Conservation (phyloP, 2,329 filamentous ascomycete species). For the Trichoderma lentiforme region DNA sequence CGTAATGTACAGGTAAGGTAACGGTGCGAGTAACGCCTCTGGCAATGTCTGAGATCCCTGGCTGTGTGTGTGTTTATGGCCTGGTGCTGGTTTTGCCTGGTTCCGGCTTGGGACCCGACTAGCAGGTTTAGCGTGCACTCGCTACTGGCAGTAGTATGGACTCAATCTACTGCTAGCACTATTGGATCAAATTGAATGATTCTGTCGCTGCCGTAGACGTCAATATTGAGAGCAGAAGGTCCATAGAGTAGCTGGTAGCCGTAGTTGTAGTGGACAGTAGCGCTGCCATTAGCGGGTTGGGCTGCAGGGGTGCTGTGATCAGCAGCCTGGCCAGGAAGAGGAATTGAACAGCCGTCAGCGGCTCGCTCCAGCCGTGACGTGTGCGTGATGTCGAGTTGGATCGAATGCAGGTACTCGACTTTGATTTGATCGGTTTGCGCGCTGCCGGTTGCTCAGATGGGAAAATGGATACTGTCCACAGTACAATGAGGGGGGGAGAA, state of each 20-base stretch:
- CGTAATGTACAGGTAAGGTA: not conserved
- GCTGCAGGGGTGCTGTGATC: conserved; percentile 10
- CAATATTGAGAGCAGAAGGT: no score
- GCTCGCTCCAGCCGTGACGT: conserved; percentile 2
- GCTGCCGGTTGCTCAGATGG: not conserved
- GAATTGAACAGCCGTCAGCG: not conserved
- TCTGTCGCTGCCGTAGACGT: not conserved
- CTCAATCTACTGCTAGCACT: not conserved
- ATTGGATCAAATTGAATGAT: no score
- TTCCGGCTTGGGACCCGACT: not conserved
- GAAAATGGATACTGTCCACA: not conserved
- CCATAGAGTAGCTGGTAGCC: no score
- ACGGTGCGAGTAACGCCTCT: not conserved
- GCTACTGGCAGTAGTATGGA: not conserved
- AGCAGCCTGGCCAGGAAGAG: conserved; percentile 1
- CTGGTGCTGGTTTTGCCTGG: not conserved
- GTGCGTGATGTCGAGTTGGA: not conserved
- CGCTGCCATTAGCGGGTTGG: conserved; percentile 5
- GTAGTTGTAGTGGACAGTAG: not conserved
- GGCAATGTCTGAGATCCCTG: not conserved
- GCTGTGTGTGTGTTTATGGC: not conserved
- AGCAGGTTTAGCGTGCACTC: not conserved
- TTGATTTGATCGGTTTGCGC: not conserved
- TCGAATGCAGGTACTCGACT: not conserved
- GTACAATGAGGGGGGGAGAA: not conserved